Evolutionary conservation across 257 asterid species (phyloP).

Genomic region (Plantago major): DNA sequence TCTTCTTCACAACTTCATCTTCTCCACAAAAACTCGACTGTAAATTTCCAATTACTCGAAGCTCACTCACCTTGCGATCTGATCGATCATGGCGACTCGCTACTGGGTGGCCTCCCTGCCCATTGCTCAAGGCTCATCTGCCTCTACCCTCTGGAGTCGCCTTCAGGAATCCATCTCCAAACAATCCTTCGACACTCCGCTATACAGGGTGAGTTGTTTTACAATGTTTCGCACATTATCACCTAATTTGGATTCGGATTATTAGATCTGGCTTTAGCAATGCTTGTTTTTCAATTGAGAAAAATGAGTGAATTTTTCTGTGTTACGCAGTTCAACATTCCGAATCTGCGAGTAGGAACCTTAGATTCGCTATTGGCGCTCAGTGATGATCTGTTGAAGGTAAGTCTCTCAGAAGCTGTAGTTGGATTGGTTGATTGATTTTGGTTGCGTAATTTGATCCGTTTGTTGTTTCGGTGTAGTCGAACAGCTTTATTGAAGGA

Average conservation of each 20-base stretch:
- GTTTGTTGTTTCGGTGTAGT: slow-evolving; percentile 31
- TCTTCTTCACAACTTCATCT: too few species aligned
- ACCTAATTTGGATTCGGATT: not conserved
- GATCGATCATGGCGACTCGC: slow-evolving; percentile 67
- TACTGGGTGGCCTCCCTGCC: slow-evolving; percentile 95
- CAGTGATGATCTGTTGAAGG: slow-evolving; percentile 84
- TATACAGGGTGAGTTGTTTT: slow-evolving; percentile 50
- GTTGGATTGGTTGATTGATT: slow-evolving; percentile 3
- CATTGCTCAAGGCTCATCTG: slow-evolving; percentile 48
- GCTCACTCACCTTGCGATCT: slow-evolving; percentile 14
- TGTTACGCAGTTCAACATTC: slow-evolving; percentile 69
- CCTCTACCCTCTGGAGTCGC: slow-evolving; percentile 75
- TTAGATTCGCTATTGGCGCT: slow-evolving; percentile 77
- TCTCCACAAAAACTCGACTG: not conserved
- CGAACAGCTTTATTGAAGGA: slow-evolving; percentile 83
- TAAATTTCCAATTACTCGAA: not conserved
- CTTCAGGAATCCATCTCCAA: slow-evolving; percentile 89
- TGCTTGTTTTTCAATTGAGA: slow-evolving; percentile 3
- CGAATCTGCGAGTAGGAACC: slow-evolving; percentile 90
- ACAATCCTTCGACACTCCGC: slow-evolving; percentile 86
- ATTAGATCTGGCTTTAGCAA: not conserved
- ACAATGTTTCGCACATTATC: not conserved
- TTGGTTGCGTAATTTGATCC: not conserved
- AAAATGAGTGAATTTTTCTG: slow-evolving; percentile 26
- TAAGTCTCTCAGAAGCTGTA: slow-evolving; percentile 16